phyloP scores from a whole-genome alignment of 129 eudicot genomes.

The Smallanthus sonchifolius region DNA sequence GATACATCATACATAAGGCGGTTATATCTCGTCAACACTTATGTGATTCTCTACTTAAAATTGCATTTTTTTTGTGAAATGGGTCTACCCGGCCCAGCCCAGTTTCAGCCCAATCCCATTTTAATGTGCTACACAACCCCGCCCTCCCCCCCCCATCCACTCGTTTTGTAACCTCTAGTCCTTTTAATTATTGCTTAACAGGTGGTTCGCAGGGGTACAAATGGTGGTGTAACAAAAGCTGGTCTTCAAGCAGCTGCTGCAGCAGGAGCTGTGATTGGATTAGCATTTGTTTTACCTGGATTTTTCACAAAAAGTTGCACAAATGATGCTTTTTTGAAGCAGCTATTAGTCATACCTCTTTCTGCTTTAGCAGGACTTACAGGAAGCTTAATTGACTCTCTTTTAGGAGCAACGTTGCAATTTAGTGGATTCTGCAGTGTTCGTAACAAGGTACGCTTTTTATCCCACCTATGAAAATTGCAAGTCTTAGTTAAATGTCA shows the following conservation, averaged over 20 bases:
- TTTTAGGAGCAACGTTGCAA: constrained; percentile 80
- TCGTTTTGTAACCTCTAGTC: neutral
- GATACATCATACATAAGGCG: neutral
- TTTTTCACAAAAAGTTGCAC: constrained; percentile 63
- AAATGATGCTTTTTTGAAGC: constrained; percentile 55
- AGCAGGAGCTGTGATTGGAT: constrained; percentile 76
- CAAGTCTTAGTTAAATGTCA: neutral
- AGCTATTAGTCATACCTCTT: constrained; percentile 74
- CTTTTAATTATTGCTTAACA: constrained; percentile 29
- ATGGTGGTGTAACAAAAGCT: constrained; percentile 83
- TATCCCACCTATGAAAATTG: neutral
- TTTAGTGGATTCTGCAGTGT: constrained; percentile 83
- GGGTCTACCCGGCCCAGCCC: neutral
- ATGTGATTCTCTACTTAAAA: neutral
- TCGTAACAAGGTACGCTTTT: constrained; percentile 62
- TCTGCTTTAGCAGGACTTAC: constrained; percentile 73
- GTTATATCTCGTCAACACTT: neutral
- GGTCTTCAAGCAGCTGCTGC: constrained; percentile 92
- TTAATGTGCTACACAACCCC: neutral
- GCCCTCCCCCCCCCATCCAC: neutral
- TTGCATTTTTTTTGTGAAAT: neutral
- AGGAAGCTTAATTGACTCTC: constrained; percentile 71
- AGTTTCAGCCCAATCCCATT: neutral
- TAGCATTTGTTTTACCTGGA: constrained; percentile 71
- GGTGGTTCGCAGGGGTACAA: constrained; percentile 97